Conservation (phyloP, 805 yeast genomes). For the Gaillardinia entomophila region DNA sequence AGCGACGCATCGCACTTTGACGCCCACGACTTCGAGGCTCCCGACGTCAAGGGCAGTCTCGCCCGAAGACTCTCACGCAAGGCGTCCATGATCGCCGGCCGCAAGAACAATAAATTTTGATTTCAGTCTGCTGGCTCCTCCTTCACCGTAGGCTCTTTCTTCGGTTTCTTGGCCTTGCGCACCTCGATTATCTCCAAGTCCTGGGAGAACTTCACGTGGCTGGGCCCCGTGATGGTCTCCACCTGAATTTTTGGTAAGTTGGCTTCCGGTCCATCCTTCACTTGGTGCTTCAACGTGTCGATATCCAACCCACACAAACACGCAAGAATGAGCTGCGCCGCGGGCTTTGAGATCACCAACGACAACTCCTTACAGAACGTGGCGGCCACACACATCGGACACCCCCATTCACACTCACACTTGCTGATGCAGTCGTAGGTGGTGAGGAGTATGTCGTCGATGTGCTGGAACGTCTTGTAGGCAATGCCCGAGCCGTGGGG, state of each 20-base stretch:
- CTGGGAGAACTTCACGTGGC: constrained; percentile 54
- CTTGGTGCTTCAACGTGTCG: constrained; percentile 34
- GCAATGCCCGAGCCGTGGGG: constrained; percentile 74
- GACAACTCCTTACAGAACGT: constrained; percentile 75
- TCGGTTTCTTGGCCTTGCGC: constrained; percentile 5
- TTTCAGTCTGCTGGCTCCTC: not conserved
- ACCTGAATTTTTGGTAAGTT: constrained; percentile 63
- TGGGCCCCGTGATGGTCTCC: constrained; percentile 62
- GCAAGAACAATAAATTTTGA: not conserved
- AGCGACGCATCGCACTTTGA: not conserved
- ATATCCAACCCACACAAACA: constrained; percentile 51
- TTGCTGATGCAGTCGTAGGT: constrained; percentile 53
- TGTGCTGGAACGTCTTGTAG: constrained; percentile 71
- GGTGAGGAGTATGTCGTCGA: constrained; percentile 57
- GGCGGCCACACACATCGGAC: constrained; percentile 85
- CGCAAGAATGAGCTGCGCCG: constrained; percentile 66
- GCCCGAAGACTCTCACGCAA: not conserved
- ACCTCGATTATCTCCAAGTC: constrained; percentile 41
- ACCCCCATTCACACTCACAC: constrained; percentile 74
- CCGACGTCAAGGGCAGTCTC: not conserved
- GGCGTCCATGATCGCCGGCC: not conserved
- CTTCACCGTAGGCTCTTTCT: not conserved
- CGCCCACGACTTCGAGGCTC: not conserved
- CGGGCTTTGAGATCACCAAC: constrained; percentile 82
- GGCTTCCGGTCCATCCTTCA: constrained; percentile 68